Evolutionary conservation across 768 basidiomycete species (phyloP), one percentile per base, ranked within the genome.

Genomic region (Tricholoma flavovirens): DNA sequence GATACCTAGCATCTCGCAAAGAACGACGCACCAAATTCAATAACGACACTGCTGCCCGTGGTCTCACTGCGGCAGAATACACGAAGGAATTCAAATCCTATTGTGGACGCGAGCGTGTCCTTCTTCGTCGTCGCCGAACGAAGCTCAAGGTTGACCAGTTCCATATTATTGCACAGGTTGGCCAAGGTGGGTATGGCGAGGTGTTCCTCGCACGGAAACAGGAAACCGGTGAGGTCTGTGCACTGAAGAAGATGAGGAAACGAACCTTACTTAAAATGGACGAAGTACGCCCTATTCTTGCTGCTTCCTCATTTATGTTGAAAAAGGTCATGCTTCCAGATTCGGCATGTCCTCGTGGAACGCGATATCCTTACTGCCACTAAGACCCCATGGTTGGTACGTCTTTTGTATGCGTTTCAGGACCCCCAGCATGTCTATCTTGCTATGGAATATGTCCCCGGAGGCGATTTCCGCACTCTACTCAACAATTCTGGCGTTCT

Each of bases 391-490:
- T 99, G 97, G 97, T 81, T 99, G 56, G 97, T 98, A 48, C 79
- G 87, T 22, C 77, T 99, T 7, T 75, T 99, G 4, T 99, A 99
- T 67, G 97, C 97, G 2, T 99, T 99, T 73, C 97, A 99, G 71
- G 96, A 99, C 66, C 76, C 83, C 0, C 79, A 88, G 54, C 79
- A 90, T 63, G 93, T 98, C 15, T 98, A 95, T 67, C 87, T 98
- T 46, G 96, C 96, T 1, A 98, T 98, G 96, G 95, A 98, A 77
- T 98, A 97, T 68, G 95, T 98, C 15, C 94, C 95, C 0, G 97
- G 97, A 19, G 97, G 97, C 49, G 97, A 99, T 68, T 99, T 99
- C 76, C 83, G 97, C 15, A 99, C 97, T 0, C 81, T 99, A 36
- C 80, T 99, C 36, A 99, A 98, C 73, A 99, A 98, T 69, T 94